Evolutionary conservation across 1,284 basidiomycete genomes (phyloP), one percentile per base, ranked within the genome.

Genomic region (Fistulinella cinereoalba): DNA sequence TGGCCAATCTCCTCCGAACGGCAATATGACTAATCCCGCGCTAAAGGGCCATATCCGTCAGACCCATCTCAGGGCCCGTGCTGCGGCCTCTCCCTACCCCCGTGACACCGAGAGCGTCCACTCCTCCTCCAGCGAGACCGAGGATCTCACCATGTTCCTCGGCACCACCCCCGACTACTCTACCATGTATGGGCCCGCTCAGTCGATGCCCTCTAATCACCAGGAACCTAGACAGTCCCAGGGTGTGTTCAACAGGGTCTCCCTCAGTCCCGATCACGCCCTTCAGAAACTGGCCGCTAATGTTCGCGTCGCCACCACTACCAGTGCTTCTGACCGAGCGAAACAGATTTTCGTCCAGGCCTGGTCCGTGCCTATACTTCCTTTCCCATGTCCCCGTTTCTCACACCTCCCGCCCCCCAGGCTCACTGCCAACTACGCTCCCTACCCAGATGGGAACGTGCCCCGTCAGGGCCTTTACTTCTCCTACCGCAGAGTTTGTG

Each of bases 271-370:
- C 41, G 84, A 88, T 69, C 85, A 89, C 55, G 80, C 80, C 15
- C 75, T 91, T 50, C 89, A 92, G 71, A 91, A 91, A 70, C 73
- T 92, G 46, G 88, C 88, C 8, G 85, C 84, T 43, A 91, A 90
- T 57, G 88, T 92, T 42, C 81, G 89, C 36, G 87, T 86, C 28
- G 89, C 88, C 11, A 92, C 89, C 3, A 92, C 89, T 12, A 92
- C 89, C 31, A 90, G 86, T 61, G 89, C 88, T 39, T 91, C 88
- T 11, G 88, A 92, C 66, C 73, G 89, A 60, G 88, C 88, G 41
- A 91, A 92, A 61, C 88, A 92, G 71, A 91, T 92, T 58, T 92
- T 92, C 61, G 88, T 92, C 23, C 89, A 92, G 67, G 88, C 88
- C 50, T 92, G 88, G 88, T 90, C 50, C 58, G 80, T 72, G 46